Percentiles rank a stretch among this genome's conserved stretches.
phyloP scores from a whole-genome alignment of 768 basidiomycete species.

The Xerocomus spinulosus region DNA sequence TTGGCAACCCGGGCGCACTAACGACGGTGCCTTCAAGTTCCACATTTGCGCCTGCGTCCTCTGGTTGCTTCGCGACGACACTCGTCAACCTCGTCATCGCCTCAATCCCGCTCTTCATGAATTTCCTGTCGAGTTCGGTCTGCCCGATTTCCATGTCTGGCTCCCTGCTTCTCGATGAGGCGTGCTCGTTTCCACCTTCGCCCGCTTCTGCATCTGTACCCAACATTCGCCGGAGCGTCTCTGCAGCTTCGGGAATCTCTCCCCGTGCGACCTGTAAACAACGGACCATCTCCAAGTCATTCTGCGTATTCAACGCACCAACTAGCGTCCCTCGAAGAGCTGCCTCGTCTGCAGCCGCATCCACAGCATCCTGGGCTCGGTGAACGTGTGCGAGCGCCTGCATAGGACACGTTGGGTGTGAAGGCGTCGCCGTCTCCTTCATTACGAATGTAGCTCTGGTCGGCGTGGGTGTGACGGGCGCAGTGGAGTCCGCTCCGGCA shows the following conservation, averaged over 20 bases:
- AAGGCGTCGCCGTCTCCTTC: not conserved
- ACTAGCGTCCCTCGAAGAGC: constrained; percentile 18
- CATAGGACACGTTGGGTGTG: not conserved
- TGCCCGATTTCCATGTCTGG: not conserved
- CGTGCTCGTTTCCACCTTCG: not conserved
- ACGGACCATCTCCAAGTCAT: constrained; percentile 21
- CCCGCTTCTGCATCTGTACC: not conserved
- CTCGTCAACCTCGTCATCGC: constrained; percentile 60
- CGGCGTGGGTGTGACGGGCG: constrained; percentile 10
- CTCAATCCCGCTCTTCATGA: constrained; percentile 69
- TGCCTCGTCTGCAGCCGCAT: constrained; percentile 21
- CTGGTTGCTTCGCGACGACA: constrained; percentile 2
- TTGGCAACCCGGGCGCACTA: constrained; percentile 40
- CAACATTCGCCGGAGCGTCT: constrained; percentile 21
- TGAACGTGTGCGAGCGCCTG: constrained; percentile 17
- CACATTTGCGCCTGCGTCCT: not conserved
- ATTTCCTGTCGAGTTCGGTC: constrained; percentile 47
- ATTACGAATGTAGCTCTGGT: constrained; percentile 6
- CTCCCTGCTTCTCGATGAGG: not conserved
- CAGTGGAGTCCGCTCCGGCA: not conserved
- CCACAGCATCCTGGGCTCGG: constrained; percentile 20
- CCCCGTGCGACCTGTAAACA: constrained; percentile 19
- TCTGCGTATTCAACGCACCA: constrained; percentile 11
- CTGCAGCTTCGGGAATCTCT: constrained; percentile 23
- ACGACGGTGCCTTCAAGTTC: not conserved